Conservation (phyloP, 2,329 filamentous ascomycete genomes). For the Diaporthe citri region DNA sequence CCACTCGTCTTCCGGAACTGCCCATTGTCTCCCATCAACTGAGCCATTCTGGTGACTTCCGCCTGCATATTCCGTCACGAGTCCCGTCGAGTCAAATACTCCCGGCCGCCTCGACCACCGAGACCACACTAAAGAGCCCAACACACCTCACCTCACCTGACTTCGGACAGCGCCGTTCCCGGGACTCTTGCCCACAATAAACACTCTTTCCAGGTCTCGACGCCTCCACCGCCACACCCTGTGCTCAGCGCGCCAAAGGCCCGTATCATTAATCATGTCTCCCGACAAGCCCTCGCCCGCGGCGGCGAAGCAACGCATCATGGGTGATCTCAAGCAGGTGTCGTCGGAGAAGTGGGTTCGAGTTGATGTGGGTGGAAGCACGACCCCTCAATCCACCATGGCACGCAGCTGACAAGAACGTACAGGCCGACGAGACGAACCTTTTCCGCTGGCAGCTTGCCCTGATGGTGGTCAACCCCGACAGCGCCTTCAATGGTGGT, state of each 20-base stretch:
- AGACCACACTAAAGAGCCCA: not conserved
- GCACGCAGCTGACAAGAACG: conserved; percentile 27
- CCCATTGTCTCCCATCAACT: not conserved
- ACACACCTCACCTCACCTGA: not conserved
- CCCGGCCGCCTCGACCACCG: conserved; percentile 1
- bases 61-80: conserved; percentile 7
- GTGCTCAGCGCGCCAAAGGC: not conserved
- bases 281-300: conserved; percentile 42
- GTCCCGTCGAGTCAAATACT: conserved; percentile 13
- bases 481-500: conserved; percentile 91
- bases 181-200: not conserved
- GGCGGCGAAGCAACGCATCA: conserved; percentile 80
- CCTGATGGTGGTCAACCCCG: conserved; percentile 91
- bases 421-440: conserved; percentile 81
- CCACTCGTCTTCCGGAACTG: not conserved
- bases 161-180: not conserved
- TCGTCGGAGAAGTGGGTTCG: conserved; percentile 94
- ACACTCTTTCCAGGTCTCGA: not conserved
- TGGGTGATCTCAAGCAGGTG: conserved; percentile 87
- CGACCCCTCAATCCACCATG: not conserved
- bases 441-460: conserved; percentile 90
- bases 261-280: conserved; percentile 53
- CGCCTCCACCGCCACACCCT: not conserved
- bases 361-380: conserved; percentile 75
- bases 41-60: conserved; percentile 12